Base-by-base conservation (phyloP, 73 alveolate genomes). In the Paraurostyla sp. region DNA sequence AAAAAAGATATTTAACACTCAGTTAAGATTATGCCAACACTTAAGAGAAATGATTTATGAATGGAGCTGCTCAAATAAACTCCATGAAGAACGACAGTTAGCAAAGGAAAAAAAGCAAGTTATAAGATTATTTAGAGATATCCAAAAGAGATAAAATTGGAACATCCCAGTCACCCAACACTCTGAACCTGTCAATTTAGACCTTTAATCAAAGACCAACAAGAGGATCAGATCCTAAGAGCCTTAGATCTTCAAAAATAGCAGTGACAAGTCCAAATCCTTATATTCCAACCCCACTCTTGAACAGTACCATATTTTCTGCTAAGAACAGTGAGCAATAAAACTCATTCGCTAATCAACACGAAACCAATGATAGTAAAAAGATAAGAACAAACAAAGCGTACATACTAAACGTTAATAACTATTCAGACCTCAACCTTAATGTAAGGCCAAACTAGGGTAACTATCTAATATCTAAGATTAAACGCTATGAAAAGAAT, bases 351-450 rank as follows among this genome's bases (percentile, higher is more conserved):
- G 9, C 25, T 54, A 54, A 23, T 15, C 15, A 6, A 20, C 38
- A 54, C 36, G 76, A 59, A 27, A 58, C 35, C 9, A 15, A 16
- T 33, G 1, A 33, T 16, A 22, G 45, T 11, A 65, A 33, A 32
- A 65, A 35, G 41, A 65, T 65, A 11, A 65, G 41, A 38, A 15
- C 41, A 18, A 65, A 65, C 58, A 65, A 65, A 65, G 82, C 82
- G 1, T 65, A 11, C 42, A 65, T 38, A 22, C 58, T 65, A 7
- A 65, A 65, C 25, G 40, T 22, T 22, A 65, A 65, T 40, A 65
- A 65, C 23, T 65, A 38, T 35, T 2, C 23, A 9, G 82, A 38
- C 25, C 82, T 65, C 3, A 30, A 65, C 13, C 2, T 33, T 22
- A 65, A 65, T 65, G 82, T 65, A 1, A 65, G 6, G 13, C 82